Evolutionary conservation across 192 early-diverging fungal species (phyloP), one percentile per base, ranked within the genome.

Genomic region (Coemansia sp.): DNA sequence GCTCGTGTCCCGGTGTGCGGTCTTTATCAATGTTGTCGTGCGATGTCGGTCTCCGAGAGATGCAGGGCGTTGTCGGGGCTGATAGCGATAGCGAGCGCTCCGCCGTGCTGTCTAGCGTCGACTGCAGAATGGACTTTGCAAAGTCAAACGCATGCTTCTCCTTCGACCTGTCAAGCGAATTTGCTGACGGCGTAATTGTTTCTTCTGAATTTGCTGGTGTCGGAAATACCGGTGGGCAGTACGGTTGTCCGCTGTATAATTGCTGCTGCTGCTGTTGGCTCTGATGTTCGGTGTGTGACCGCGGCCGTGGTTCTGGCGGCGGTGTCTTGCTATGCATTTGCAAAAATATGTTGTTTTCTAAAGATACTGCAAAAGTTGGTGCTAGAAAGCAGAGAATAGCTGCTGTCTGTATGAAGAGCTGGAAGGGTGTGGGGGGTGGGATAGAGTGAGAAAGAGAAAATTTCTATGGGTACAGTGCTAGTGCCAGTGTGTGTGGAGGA

Each of bases 61-160:
- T 48, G 33, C 55, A 68, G 22, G 70, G 70, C 18, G 64, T 66
- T 19, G 70, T 73, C 7, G 70, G 70, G 14, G 70, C 70, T n/a
- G 70, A 73, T 18, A 46, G 15, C 30, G 55, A 57, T 22, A 46
- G 44, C 21, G 55, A 46, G 24, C 44, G 41, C 25, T 57, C 55
- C 9, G 18, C 3, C 17, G 44, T 34, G 44, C 38, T 30, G 25
- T 46, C 18, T 7, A 37, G 18, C 5, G 18, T 24, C 17, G 39
- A 33, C 22, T 55, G 53, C 21, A 55, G 53, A 37, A 37, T 10
- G 9, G 34, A 37, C 34, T 37, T 37, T 37, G 34, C 34, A 37
- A 37, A 37, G 2, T 37, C 34, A 8, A 37, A 37, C 7, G 9
- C 34, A 6, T 37, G 34, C 34, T 37, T 9, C 12, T 42, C 11